Base-by-base conservation (phyloP, 2,329 filamentous ascomycete species). In the Thielaviopsis euricoi region DNA sequence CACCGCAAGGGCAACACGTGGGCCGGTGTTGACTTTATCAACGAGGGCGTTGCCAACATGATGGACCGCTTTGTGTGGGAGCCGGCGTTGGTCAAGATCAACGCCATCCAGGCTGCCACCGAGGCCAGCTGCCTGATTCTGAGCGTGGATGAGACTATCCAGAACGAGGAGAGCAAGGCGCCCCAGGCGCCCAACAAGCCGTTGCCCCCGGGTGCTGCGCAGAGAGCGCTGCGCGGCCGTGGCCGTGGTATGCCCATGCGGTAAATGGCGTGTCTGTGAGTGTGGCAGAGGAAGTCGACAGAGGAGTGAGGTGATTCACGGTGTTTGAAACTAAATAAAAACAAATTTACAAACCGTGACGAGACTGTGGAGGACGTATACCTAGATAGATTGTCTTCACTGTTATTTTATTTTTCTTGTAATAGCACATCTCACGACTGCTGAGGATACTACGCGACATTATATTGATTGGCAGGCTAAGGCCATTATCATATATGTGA, bases 51-150 rank as follows among this genome's bases (percentile, higher is more conserved):
- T 62, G 78, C 88, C 60, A 87, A 98, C 74, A 97, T 97, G 78
- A 85, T 97, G 79, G 86, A 88, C 69, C 84, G 81, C 58, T 98
- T 97, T 70, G 93, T 98, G 49, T 98, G 93, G 93, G 93, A 98
- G 74, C 93, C 93, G 6, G 86, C 87, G 53, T 76, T 97, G 63
- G 87, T 98, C 68, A 98, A 98, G 82, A 79, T 94, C 71, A 98
- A 98, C 71, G 93, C 93, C 64, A 86, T 98, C 63, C 89, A 95
- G 75, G 91, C 93, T 21, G 93, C 93, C 55, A 90, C 90, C 33
- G 93, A 98, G 74, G 93, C 93, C 22, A 87, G 86, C 64, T 98
- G 93, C 74, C 74, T 98, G 74, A 97, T 98, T 64, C 74, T 98
- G 66, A 86, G 89, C 65, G 93, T 98, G 58, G 93, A 98, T 68